Conservation (phyloP, 2,329 filamentous ascomycete genomes). For the Zelopaecilomyces penicillatus region DNA sequence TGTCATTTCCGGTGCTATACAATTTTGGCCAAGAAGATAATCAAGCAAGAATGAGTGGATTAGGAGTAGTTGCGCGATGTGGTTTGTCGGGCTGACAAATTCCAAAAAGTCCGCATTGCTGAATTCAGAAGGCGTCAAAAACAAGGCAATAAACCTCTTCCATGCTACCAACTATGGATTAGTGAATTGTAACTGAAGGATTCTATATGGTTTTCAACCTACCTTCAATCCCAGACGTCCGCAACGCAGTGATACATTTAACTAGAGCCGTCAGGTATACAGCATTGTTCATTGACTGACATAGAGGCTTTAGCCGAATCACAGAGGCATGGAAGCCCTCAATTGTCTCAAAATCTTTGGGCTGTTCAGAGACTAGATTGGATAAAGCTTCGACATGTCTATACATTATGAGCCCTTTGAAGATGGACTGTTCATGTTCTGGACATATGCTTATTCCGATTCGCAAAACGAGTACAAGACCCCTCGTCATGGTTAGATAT, state of each 20-base stretch:
- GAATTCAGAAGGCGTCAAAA: constrained; percentile 13
- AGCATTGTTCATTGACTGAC: constrained; percentile 11
- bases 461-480: constrained; percentile 15
- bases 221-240: constrained; percentile 13
- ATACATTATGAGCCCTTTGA: constrained; percentile 14
- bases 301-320: constrained; percentile 11
- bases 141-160: constrained; percentile 14
- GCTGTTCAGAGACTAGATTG: constrained; percentile 14
- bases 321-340: constrained; percentile 14
- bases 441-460: constrained; percentile 13
- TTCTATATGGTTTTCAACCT: background rate
- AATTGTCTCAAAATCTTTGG: constrained; percentile 13
- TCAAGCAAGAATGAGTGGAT: constrained; percentile 29
- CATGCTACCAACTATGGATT: constrained; percentile 11
- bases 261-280: constrained; percentile 12
- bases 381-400: constrained; percentile 18
- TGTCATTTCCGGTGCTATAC: constrained; percentile 13
- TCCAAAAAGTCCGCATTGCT: constrained; percentile 23
- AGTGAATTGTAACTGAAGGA: background rate
- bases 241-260: constrained; percentile 8
- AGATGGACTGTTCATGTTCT: constrained; percentile 14
- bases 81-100: constrained; percentile 23
- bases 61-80: constrained; percentile 24
- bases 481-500: constrained; percentile 27
- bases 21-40: constrained; percentile 15